Conservation (phyloP, 2,329 filamentous ascomycete species). For the Ceratocystis lukuohia region DNA sequence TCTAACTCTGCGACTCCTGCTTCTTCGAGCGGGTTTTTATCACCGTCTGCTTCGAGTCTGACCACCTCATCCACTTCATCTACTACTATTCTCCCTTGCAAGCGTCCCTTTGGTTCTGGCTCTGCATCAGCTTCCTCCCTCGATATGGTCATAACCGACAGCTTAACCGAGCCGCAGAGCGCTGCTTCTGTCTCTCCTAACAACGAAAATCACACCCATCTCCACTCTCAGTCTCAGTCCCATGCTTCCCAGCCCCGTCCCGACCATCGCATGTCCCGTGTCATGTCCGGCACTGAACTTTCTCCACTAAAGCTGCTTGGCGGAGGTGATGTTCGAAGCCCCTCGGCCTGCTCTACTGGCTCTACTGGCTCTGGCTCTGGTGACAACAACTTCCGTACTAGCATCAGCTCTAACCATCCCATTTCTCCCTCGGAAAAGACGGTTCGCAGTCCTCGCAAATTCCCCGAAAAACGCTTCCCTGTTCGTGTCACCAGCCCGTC, state of each 20-base stretch:
- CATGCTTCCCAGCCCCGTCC: slow-evolving; percentile 11
- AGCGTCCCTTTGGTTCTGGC: slow-evolving; percentile 14
- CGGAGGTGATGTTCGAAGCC: slow-evolving; percentile 23
- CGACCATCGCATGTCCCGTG: slow-evolving; percentile 33
- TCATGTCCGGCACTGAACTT: slow-evolving; percentile 43
- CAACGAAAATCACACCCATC: slow-evolving; percentile 12
- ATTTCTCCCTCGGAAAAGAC: slow-evolving; percentile 23
- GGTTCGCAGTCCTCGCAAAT: slow-evolving; percentile 34
- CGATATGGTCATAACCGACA: slow-evolving; percentile 16
- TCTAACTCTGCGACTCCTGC: neutral
- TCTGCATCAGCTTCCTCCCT: neutral
- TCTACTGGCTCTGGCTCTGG: slow-evolving; percentile 21
- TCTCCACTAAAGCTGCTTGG: slow-evolving; percentile 45
- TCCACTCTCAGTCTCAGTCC: slow-evolving; percentile 7
- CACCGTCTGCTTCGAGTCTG: slow-evolving; percentile 3
- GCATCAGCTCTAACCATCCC: slow-evolving; percentile 19
- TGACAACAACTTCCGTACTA: slow-evolving; percentile 19
- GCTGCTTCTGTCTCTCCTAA: neutral
- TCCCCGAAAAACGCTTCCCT: slow-evolving; percentile 47
- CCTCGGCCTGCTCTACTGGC: slow-evolving; percentile 22
- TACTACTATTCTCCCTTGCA: slow-evolving; percentile 15
- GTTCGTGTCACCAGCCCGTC: slow-evolving; percentile 37
- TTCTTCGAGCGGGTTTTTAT: neutral
- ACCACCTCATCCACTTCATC: slow-evolving; percentile 6
- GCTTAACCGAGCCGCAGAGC: slow-evolving; percentile 13